Base-by-base conservation (phyloP, 495 filamentous ascomycete genomes). In the Penicillium macrosclerotiorum region DNA sequence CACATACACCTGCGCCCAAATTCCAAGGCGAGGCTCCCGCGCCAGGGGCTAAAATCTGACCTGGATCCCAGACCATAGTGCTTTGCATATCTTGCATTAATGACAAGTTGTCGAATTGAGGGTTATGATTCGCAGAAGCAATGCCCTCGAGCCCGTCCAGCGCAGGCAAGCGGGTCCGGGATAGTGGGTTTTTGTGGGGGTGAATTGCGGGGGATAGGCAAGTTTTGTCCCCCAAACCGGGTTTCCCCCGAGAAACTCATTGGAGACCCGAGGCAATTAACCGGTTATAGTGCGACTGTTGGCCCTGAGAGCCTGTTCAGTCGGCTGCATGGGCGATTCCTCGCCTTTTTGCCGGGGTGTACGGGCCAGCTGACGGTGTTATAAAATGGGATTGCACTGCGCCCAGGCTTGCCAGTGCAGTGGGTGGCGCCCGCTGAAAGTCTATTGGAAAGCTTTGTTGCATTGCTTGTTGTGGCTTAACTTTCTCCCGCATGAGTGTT, bases 121-220 rank as follows among this genome's bases (percentile, higher is more conserved):
- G 2, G 14, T 2, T 26, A 4, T 48, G 20, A 48, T 48, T 48
- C 37, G 45, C 37, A 32, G 23, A 19, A 12, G 19, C 4, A 19
- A 13, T n/a, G 3, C 19, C 13, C 20, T 18, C 5, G 27, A 45
- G 34, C 22, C 31, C 27, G 27, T 23, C 35, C 34, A 22, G 13
- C 37, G 9, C 14, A 34, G 34, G 35, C 26, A 44, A 45, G 45
- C 44, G 45, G 39, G 29, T 45, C 51, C 45, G 39, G 27, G n/a
- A 31, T 3, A n/a, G 14, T 17, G 24, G 8, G 25, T 16, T 47
- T 39, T 24, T 45, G 42, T 40, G 41, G 48, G 36, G 38, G 38
- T 24, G 25, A 38, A 22, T 20, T 37, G 34, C 34, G 34, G 34
- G 33, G 34, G 16, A 37, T 37, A 30, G 31, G 19, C 13, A 37